Evolutionary conservation across 192 early-diverging fungal genomes (phyloP), one percentile per base, ranked within the genome.

Genomic region (Haplosporangium gracile): DNA sequence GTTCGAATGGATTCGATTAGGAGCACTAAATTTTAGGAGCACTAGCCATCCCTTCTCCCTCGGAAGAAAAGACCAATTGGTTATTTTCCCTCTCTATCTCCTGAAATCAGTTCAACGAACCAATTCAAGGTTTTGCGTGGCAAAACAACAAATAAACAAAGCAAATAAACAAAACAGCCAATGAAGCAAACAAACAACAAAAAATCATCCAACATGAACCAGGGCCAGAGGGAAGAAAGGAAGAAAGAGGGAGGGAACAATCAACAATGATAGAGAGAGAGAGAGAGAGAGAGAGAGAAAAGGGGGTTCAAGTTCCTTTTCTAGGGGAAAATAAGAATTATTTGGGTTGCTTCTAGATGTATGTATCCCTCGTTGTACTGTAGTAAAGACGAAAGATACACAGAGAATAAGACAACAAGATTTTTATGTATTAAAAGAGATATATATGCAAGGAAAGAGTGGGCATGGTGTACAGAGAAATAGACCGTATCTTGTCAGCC

Each of bases 121-220:
- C 55, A 60, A 60, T 60, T 60, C 55, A 26, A 60, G 55, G 55
- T 60, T 60, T 60, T 63, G 60, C n/a, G 32, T 63, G 26, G 32
- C 60, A 4, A 15, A 22, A n/a, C 0, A 22, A 53, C 55, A 4
- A n/a, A n/a, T 4, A 63, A 9, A 29, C 11, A 29, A 63, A n/a
- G 3, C 26, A 26, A 24, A 26, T 24, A 60, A 26, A 9, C 9
- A 26, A 26, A n/a, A 60, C 7, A n/a, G 20, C 36, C 36, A 36
- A 2, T 36, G 36, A 63, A n/a, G 2, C 26, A 26, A 24, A 26
- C 55, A 60, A 26, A 9, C 9, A 26, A 26, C 36, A 36, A 36
- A 36, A 36, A 36, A 36, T 36, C 36, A 36, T 36, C 36, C 36
- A n/a, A 60, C 7, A 8, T 36, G 20, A 24, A 7, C 51, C 51